Evolutionary conservation across 73 alveolate species (phyloP).

Genomic region (Symbiodinium pilosum): DNA sequence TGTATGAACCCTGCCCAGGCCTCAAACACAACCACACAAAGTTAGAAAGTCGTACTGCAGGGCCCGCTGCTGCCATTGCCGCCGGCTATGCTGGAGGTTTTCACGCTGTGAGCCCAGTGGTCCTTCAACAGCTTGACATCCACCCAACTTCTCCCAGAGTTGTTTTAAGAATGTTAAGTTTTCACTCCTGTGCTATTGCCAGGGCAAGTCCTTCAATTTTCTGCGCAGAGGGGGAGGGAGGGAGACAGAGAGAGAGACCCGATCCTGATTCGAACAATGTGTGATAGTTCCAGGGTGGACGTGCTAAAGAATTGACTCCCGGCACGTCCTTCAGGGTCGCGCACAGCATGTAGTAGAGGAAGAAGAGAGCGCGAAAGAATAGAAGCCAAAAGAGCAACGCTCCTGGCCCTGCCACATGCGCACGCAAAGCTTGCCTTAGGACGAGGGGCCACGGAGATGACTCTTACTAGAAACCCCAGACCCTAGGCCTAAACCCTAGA

Average conservation of each 20-base stretch:
- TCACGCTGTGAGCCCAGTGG: background rate
- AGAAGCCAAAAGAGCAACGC: no score
- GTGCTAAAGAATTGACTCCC: no score
- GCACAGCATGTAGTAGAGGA: no score
- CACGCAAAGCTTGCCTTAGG: no score
- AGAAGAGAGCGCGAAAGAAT: no score
- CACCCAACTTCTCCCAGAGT: no score
- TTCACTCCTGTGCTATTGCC: background rate
- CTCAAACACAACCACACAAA: background rate
- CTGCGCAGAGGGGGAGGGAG: background rate
- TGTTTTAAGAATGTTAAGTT: background rate
- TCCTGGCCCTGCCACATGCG: no score
- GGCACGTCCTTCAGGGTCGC: no score
- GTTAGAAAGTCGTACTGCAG: background rate
- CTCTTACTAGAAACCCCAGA: no score
- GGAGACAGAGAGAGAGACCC: background rate
- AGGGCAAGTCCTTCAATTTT: background rate
- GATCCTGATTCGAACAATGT: background rate
- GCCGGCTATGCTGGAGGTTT: slow-evolving; percentile 59
- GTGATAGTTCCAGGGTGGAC: no score
- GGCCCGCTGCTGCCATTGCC: slow-evolving; percentile 61
- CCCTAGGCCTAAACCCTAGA: background rate
- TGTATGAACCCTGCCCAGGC: background rate
- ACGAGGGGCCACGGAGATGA: no score
- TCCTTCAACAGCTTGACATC: no score